These are phyloP conservation scores for Colletotrichum cuscutae DNA, from an alignment of 2,329 filamentous ascomycete species.

Conservation along the genomic window DNA sequence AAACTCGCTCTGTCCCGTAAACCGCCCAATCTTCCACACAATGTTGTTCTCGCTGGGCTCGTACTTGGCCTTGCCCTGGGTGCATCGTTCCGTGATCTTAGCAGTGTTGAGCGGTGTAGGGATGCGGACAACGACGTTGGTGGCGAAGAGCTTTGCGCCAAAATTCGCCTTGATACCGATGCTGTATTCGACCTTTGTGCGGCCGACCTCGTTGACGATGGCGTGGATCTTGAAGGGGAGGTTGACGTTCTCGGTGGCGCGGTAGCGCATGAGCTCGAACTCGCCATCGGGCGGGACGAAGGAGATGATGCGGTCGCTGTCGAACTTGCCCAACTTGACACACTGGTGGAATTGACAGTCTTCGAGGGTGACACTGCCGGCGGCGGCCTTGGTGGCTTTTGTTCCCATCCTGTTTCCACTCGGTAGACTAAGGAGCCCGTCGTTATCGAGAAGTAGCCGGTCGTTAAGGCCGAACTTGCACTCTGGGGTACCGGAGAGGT, in stretches of 20 bases:
- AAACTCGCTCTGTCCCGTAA: conserved; percentile 97
- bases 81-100: conserved; percentile 90
- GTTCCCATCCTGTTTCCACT: conserved; percentile 82
- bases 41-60: conserved; percentile 98
- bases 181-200: conserved; percentile 98
- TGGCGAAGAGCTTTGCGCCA: conserved; percentile 94
- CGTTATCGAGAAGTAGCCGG: conserved; percentile 86
- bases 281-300: conserved; percentile 97
- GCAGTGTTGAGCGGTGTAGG: conserved; percentile 97
- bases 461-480: conserved; percentile 99
- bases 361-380: conserved; percentile 93
- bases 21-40: conserved; percentile 98
- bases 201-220: conserved; percentile 97
- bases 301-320: conserved; percentile 94
- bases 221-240: conserved; percentile 98
- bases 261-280: conserved; percentile 98
- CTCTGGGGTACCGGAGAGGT: conserved; percentile 94
- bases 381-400: conserved; percentile 94
- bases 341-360: conserved; percentile 99
- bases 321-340: conserved; percentile 96
- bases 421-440: conserved; percentile 72
- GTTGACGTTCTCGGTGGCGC: conserved; percentile 98
- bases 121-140: conserved; percentile 93
- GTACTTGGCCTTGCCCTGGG: conserved; percentile 97
- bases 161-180: conserved; percentile 98